phyloP scores from a whole-genome alignment of 306 rosid species.

The Lathyrus oleraceus region DNA sequence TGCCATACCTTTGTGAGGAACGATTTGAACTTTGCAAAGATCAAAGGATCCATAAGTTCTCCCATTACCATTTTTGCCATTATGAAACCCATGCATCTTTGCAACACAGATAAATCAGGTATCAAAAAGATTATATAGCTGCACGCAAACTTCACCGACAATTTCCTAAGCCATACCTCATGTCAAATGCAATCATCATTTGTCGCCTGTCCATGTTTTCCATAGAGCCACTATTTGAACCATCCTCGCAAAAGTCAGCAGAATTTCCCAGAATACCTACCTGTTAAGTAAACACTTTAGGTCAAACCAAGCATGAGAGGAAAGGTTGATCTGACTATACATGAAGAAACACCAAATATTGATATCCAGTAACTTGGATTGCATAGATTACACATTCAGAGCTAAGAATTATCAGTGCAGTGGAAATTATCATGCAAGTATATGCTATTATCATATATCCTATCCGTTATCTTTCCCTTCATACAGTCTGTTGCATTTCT shows the following conservation, averaged over 20 bases:
- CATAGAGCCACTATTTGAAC: conserved; percentile 49
- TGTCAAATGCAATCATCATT: conserved; percentile 99
- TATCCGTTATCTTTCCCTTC: conserved; percentile 21
- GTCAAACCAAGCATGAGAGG: conserved; percentile 29
- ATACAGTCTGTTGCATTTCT: conserved; percentile 27
- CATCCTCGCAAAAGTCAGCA: conserved; percentile 72
- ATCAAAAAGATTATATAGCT: conserved; percentile 40
- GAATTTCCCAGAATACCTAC: conserved; percentile 95
- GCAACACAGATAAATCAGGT: conserved; percentile 39
- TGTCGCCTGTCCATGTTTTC: conserved; percentile 81
- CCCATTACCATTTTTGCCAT: conserved; percentile 92
- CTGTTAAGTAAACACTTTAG: conserved; percentile 45
- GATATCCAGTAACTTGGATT: conserved; percentile 33
- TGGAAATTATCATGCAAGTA: conserved; percentile 22
- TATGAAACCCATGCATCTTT: conserved; percentile 90
- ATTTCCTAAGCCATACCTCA: conserved; percentile 62
- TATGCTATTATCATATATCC: conserved; percentile 10
- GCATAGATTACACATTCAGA: conserved; percentile 14
- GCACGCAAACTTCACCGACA: conserved; percentile 25
- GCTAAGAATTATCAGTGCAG: conserved; percentile 15
- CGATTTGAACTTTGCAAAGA: conserved; percentile 72
- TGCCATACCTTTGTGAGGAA: conserved; percentile 80
- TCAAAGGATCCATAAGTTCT: conserved; percentile 91
- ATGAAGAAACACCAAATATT: conserved; percentile 33
- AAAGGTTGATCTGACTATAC: conserved; percentile 23